Conservation (phyloP, 2,329 filamentous ascomycete genomes). For the Aspergillus versicolor region DNA sequence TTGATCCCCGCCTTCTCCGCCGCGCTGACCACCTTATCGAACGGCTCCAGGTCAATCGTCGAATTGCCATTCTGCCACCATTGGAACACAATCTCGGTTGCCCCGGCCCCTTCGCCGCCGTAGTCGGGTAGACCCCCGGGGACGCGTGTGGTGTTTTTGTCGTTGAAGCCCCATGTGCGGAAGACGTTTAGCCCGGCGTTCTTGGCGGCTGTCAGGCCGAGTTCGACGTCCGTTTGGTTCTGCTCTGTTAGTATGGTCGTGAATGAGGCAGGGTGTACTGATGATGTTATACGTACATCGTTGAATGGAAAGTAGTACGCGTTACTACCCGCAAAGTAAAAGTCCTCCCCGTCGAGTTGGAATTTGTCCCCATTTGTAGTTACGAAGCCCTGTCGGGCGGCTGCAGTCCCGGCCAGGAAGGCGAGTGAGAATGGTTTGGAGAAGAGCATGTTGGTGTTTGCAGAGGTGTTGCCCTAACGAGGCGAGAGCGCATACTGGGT, state of each 20-base stretch:
- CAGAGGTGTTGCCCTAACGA: neutral
- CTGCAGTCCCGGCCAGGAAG: neutral
- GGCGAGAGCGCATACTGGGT: neutral
- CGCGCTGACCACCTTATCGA: slow-evolving; percentile 17
- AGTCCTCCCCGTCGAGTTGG: slow-evolving; percentile 15
- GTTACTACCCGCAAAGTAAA: slow-evolving; percentile 17
- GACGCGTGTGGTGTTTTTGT: slow-evolving; percentile 10
- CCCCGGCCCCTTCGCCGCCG: slow-evolving; percentile 13
- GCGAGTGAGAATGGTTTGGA: neutral
- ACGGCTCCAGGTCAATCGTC: slow-evolving; percentile 13
- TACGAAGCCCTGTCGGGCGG: slow-evolving; percentile 9
- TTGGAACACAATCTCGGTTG: slow-evolving; percentile 16
- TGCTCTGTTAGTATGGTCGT: neutral
- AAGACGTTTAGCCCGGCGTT: slow-evolving; percentile 13
- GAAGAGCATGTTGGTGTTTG: neutral
- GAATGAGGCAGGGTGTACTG: no score
- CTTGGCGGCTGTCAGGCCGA: slow-evolving; percentile 14
- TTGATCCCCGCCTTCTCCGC: slow-evolving; percentile 14
- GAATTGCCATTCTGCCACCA: slow-evolving; percentile 15
- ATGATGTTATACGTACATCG: neutral
- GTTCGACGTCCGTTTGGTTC: slow-evolving; percentile 18
- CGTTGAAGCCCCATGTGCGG: slow-evolving; percentile 19
- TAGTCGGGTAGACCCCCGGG: slow-evolving; percentile 13
- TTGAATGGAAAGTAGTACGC: slow-evolving; percentile 17
- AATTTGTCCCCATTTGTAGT: slow-evolving; percentile 15